Percentiles rank a stretch among this genome's conserved stretches.
Evolutionary conservation across 1,284 basidiomycete genomes (phyloP).

Genomic region (Stygiomarasmius scandens): DNA sequence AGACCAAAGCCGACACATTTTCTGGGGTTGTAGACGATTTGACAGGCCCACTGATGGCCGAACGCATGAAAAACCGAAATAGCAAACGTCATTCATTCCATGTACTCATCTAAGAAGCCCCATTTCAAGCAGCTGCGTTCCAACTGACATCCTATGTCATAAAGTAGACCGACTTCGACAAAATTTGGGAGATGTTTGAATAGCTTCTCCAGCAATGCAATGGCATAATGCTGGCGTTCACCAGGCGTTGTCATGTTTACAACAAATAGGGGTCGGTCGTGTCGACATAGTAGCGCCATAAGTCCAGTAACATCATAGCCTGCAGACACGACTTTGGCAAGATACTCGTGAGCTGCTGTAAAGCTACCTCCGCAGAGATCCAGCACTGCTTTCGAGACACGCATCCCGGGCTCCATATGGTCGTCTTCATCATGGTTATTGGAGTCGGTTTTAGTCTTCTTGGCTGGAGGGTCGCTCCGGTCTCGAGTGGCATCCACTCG

Average conservation of each 20-base stretch:
- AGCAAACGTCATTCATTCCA: constrained; percentile 26
- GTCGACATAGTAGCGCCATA: constrained; percentile 24
- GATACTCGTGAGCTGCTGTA: constrained; percentile 34
- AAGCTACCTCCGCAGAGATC: constrained; percentile 36
- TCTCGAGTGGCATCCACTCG: not conserved
- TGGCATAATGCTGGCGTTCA: constrained; percentile 22
- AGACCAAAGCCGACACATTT: constrained; percentile 32
- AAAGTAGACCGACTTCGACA: not conserved
- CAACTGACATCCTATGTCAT: constrained; percentile 3
- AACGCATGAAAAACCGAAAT: constrained; percentile 36
- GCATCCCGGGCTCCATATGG: constrained; percentile 10
- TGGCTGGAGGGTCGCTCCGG: not conserved
- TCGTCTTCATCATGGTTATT: not conserved
- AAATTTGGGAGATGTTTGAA: constrained; percentile 20
- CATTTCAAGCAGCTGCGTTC: constrained; percentile 29
- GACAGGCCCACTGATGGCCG: constrained; percentile 37
- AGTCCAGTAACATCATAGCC: not conserved
- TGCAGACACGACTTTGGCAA: constrained; percentile 11
- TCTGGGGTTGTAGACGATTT: constrained; percentile 32
- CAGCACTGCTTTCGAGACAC: constrained; percentile 29
- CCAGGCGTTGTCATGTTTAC: constrained; percentile 24
- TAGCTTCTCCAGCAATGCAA: constrained; percentile 14
- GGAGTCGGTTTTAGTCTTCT: not conserved
- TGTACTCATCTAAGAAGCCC: constrained; percentile 23
- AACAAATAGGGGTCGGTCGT: constrained; percentile 28